Percentiles rank a stretch among this genome's conserved stretches.
These are phyloP conservation scores for Salix arbutifolia DNA, from an alignment of 345 rosid species.

Conservation along the genomic window DNA sequence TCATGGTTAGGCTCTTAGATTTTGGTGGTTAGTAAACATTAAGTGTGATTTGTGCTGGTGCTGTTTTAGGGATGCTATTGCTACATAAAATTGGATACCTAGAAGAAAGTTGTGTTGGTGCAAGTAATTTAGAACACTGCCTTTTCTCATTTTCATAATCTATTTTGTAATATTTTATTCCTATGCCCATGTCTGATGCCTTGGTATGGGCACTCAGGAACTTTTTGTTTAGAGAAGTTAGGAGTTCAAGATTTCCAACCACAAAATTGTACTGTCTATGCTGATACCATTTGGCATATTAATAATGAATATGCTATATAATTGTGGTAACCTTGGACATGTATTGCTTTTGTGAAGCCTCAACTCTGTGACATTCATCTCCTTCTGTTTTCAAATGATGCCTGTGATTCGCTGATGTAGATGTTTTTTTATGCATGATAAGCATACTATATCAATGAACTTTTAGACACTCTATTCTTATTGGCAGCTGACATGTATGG, in stretches of 20 bases:
- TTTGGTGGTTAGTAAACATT: not conserved
- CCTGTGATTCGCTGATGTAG: not conserved
- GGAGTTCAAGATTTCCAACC: not conserved
- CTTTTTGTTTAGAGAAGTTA: not conserved
- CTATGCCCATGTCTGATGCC: too few relatives aligned
- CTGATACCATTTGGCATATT: not conserved
- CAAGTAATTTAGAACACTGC: too few relatives aligned
- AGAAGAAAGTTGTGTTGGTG: not conserved
- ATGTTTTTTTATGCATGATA: not conserved
- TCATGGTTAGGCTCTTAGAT: not conserved
- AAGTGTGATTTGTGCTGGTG: too few relatives aligned
- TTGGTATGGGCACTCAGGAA: too few relatives aligned
- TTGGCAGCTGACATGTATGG: not conserved
- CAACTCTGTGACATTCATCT: not conserved
- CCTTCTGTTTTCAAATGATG: not conserved
- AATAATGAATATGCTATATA: not conserved
- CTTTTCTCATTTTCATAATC: not conserved
- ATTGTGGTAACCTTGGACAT: not conserved
- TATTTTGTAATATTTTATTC: not conserved
- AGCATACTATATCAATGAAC: not conserved
- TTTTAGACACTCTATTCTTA: not conserved
- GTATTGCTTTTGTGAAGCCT: not conserved
- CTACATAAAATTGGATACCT: not conserved
- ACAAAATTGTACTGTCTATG: not conserved
- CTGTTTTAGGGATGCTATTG: not conserved